Base-by-base conservation (phyloP, 495 filamentous ascomycete species). In the Bathelium albidoporum region DNA sequence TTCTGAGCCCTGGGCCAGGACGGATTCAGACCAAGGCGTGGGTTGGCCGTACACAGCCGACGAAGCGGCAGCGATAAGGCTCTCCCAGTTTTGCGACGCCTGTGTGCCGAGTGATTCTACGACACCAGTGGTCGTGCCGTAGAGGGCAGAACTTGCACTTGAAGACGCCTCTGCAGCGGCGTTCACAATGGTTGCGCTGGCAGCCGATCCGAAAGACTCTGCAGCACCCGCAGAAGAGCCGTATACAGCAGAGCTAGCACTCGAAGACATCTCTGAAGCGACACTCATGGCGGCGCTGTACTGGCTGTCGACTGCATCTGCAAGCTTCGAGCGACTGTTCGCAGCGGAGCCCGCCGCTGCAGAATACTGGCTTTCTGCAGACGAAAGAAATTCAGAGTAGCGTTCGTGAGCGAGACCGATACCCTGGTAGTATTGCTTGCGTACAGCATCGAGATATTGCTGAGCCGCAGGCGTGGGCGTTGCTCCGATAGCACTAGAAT, bases 391-490 rank as follows among this genome's bases (percentile, higher is more conserved):
- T 31, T 86, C 84, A 11, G 87, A 83, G 68, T 90, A 92, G 22
- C 84, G 83, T 49, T 85, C 88, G 69, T 94, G 87, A 2, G 89
- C 89, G 24, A 90, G 66, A 18, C 89, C 89, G 60, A 92, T 66
- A 11, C 83, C 87, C 62, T 89, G 86, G 66, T 91, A 91, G 71
- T 91, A 94, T 66, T 85, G 86, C 60, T 84, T 78, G 65, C 83
- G 84, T 31, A 86, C 85, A 62, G 85, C 81, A 22, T 83, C 76
- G 10, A 88, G 66, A 61, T 81, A 81, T 41, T 78, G 77, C 66
- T 86, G 81, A 65, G 78, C 76, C 18, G 77, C 76, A 49, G 78
- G 72, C 14, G 82, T 83, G 4, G 82, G 80, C 3, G 85, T 83
- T 4, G 81, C 78, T 9, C 83, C 77, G 28, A 85, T 73, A 41